Base-by-base conservation (phyloP, 2,329 filamentous ascomycete genomes). In the Fusarium sp. region DNA sequence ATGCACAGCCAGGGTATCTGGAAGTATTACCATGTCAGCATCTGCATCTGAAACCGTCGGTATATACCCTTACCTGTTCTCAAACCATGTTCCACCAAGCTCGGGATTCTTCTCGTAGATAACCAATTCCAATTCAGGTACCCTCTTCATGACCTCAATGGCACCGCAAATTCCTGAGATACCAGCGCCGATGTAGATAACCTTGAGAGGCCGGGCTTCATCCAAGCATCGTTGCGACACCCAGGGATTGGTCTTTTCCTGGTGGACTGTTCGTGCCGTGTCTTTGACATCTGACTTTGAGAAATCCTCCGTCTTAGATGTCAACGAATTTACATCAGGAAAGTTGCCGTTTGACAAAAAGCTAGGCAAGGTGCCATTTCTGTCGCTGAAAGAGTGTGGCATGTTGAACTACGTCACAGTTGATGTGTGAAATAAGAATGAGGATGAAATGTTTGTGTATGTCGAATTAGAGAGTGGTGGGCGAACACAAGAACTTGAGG, bases 61-160 rank as follows among this genome's bases (percentile, higher is more conserved):
- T 6, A 1, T 4, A 2, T 7, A 3, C 1, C 15, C 50, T 20
- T 10, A 44, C 60, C 60, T 44, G 1, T 63, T 63, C 26, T 63
- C 60, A 7, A 38, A 63, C 60, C 60, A 63, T 6, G 60, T 63
- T 2, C 60, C 60, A 3, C 60, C 60, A 3, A 63, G 60, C 3
- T 63, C 60, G 6, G 60, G 50, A 2, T 63, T 63, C 39, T 63
- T 63, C n/a, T 63, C 60, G 1, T 63, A 63, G 11, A 63, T 58
- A 0, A 63, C 58, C 22, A 63, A 15, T 0, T 58, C 50, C 1
- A 63, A 7, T 18, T 58, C 18, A 6, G 60, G 60, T 1, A 63
- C 50, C 13, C 63, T 43, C 7, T 63, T 63, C 11, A 28, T 26
- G 3, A 63, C 63, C 13, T 63, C 58, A 9, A 63, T 42, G 5